Evolutionary conservation across 192 early-diverging fungal species (phyloP), one percentile per base, ranked within the genome.

Genomic region (Backusella luteola): DNA sequence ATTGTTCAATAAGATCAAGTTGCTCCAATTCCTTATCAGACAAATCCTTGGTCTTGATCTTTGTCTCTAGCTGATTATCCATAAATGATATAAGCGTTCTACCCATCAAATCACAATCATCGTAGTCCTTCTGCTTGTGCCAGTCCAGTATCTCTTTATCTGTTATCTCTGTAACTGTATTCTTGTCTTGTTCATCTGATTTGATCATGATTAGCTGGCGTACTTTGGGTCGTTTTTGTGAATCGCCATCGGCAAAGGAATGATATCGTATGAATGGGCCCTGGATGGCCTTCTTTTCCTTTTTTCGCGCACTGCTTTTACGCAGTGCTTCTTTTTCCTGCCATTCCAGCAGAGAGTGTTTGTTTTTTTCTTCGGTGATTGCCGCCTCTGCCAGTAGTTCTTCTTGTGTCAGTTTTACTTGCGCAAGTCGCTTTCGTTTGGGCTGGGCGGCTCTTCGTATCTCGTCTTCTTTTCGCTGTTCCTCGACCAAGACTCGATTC

Each of bases 301-400:
- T 73, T 34, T 79, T 81, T 69, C 80, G 78, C 0, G 82, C 76
- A 34, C 78, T 85, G 34, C 82, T 82, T 69, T 53, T 72, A 66
- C 86, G 82, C 49, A 86, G 81, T 68, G 77, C 80, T 53, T 89
- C 88, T 74, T 80, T 86, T 52, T 81, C 77, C 66, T 87, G 84
- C 83, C 84, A 89, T 23, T 84, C 79, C 63, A 84, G 73, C 21
- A 89, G 39, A 0, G 86, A 87, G 4, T 84, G 81, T 52, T 81
- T 52, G 78, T 89, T 89, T 68, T 81, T 74, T 56, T 83, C 77
- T 66, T 89, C 88, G 0, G 86, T 89, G 67, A 86, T 85, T 23
- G 78, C 83, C 1, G 88, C 88, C 59, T 89, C 85, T 49, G 77
- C 81, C 59, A 89, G 69, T 8, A 89, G 56, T 42, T 89, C 88